Percentiles rank a stretch among this genome's conserved stretches.
These are phyloP conservation scores for Heterobasidion irregulare DNA, from an alignment of 1,284 basidiomycete genomes.

Conservation along the genomic window DNA sequence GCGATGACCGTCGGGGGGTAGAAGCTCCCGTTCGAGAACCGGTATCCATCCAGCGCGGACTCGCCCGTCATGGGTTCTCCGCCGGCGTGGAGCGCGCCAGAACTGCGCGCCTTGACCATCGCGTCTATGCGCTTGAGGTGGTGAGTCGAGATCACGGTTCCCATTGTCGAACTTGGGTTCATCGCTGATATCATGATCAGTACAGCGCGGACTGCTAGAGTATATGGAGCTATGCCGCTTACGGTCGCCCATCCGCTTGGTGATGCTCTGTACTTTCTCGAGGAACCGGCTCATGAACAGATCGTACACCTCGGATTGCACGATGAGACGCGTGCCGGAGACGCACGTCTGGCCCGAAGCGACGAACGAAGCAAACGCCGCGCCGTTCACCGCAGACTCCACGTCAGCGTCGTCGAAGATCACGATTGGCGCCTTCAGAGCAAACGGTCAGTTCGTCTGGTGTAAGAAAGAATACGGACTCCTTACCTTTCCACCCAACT, in stretches of 20 bases:
- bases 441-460: not conserved
- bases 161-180: conserved; percentile 66
- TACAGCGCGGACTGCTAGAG: not conserved
- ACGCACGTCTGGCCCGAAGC: conserved; percentile 84
- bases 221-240: conserved; percentile 6
- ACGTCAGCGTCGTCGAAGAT: conserved; percentile 73
- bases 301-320: conserved; percentile 63
- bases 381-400: conserved; percentile 63
- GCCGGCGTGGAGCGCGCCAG: conserved; percentile 48
- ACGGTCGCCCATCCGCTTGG: conserved; percentile 69
- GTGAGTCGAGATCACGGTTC: conserved; percentile 59
- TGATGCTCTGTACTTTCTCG: conserved; percentile 55
- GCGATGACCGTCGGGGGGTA: conserved; percentile 70
- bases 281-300: conserved; percentile 56
- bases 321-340: conserved; percentile 66
- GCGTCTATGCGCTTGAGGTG: conserved; percentile 58
- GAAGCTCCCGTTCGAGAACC: conserved; percentile 63
- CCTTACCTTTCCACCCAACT: conserved; percentile 71
- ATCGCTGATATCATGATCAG: conserved; percentile 34
- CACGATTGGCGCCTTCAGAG: conserved; percentile 59
- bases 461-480: not conserved
- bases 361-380: conserved; percentile 75
- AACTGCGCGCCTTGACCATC: conserved; percentile 39
- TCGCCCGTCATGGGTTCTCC: conserved; percentile 53
- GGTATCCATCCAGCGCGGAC: conserved; percentile 59